A percentile compares a stretch with the other conserved stretches of the same genome.
These are phyloP conservation scores for Ceriops zippeliana DNA, from an alignment of 345 rosid species.

Conservation along the genomic window DNA sequence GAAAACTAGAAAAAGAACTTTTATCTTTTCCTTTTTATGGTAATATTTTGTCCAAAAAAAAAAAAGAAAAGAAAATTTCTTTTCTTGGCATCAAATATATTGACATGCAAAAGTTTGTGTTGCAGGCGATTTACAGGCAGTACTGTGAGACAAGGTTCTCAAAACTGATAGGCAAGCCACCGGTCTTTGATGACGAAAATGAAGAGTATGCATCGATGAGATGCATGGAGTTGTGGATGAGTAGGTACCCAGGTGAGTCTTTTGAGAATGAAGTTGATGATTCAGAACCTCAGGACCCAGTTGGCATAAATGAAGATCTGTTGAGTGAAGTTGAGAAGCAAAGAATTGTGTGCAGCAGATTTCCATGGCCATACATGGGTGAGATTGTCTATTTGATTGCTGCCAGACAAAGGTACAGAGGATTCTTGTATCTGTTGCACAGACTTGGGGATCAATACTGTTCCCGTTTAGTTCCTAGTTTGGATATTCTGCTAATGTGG, in stretches of 20 bases:
- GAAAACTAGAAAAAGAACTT: background rate
- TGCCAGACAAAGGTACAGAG: conserved; percentile 70
- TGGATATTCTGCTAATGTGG: conserved; percentile 78
- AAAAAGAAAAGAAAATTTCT: no score
- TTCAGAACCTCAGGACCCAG: conserved; percentile 26
- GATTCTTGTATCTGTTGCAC: conserved; percentile 51
- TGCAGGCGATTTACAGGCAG: conserved; percentile 57
- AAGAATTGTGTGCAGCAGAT: conserved; percentile 40
- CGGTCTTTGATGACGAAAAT: conserved; percentile 64
- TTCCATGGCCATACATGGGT: conserved; percentile 59
- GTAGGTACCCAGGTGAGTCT: conserved; percentile 55
- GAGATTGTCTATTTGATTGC: conserved; percentile 72
- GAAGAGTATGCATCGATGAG: conserved; percentile 75
- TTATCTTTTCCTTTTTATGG: background rate
- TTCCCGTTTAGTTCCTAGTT: conserved; percentile 52
- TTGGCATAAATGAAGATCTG: conserved; percentile 34
- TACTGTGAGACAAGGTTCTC: conserved; percentile 78
- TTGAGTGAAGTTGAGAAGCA: conserved; percentile 50
- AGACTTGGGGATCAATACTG: conserved; percentile 40
- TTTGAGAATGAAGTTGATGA: conserved; percentile 67
- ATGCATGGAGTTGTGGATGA: conserved; percentile 59
- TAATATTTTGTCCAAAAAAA: background rate
- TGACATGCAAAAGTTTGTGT: background rate
- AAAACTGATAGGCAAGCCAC: conserved; percentile 68
- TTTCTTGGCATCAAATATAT: no score